A percentile compares a stretch with the other conserved stretches of the same genome.
Conservation (phyloP, 495 filamentous ascomycete genomes). For the Echria macrotheca region DNA sequence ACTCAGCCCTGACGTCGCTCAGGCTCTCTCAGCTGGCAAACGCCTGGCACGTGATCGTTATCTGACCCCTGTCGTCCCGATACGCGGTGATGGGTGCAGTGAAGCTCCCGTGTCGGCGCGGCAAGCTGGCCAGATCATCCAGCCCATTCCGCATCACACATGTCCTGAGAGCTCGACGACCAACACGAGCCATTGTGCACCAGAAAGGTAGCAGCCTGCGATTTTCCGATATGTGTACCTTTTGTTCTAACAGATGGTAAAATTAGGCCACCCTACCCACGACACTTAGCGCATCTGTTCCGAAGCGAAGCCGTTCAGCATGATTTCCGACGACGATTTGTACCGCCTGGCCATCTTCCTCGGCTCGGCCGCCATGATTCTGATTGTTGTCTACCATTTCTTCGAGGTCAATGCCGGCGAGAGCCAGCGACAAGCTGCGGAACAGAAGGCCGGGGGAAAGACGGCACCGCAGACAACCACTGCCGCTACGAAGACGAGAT, state of each 20-base stretch:
- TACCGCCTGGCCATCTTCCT: constrained; percentile 88
- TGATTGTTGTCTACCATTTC: constrained; percentile 95
- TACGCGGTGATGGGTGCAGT: not conserved
- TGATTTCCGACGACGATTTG: constrained; percentile 83
- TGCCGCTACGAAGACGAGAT: constrained; percentile 22
- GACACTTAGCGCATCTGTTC: no score
- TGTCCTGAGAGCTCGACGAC: not conserved
- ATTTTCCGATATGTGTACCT: no score
- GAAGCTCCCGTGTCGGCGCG: not conserved
- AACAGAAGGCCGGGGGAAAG: constrained; percentile 56
- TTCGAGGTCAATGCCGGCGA: constrained; percentile 86
- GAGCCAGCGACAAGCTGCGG: constrained; percentile 45
- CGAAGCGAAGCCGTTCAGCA: constrained; percentile 42
- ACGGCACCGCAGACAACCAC: constrained; percentile 51
- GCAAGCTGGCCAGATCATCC: not conserved
- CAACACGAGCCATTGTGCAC: not conserved
- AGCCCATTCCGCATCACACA: not conserved
- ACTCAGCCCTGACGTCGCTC: constrained; percentile 21
- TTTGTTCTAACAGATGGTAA: no score
- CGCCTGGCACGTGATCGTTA: constrained; percentile 5
- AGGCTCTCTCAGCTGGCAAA: not conserved
- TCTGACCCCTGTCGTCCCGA: not conserved
- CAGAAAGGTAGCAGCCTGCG: no score
- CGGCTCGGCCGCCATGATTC: constrained; percentile 83
- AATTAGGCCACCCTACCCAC: no score